Conservation (phyloP, 306 rosid species). For the Clitoria ternatea region DNA sequence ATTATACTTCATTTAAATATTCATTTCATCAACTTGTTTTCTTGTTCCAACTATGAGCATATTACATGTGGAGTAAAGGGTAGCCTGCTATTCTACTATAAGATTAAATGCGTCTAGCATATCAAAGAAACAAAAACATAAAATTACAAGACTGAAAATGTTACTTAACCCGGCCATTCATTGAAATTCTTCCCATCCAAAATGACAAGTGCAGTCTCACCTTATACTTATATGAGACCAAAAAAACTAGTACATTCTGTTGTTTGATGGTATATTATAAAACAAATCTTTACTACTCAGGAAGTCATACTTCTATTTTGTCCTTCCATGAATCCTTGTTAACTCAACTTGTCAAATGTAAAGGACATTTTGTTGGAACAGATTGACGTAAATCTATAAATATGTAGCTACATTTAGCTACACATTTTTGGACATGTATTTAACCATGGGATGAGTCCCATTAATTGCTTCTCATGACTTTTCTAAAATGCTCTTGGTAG, state of each 20-base stretch:
- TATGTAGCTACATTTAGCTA: slow-evolving; percentile 26
- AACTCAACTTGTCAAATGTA: neutral
- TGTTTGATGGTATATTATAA: neutral
- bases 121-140: neutral
- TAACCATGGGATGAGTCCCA: neutral
- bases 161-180: neutral
- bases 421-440: slow-evolving; percentile 15
- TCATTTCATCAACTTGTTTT: slow-evolving; percentile 1
- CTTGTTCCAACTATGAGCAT: neutral
- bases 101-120: neutral
- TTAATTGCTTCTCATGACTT: neutral
- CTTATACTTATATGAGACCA: neutral
- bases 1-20: neutral
- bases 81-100: too few relatives aligned
- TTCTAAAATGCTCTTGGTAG: slow-evolving; percentile 6
- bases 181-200: neutral
- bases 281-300: neutral
- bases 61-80: neutral
- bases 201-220: too few relatives aligned
- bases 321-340: too few relatives aligned
- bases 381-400: slow-evolving; percentile 11
- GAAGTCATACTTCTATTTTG: neutral
- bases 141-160: neutral
- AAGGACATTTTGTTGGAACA: neutral
- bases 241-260: neutral